phyloP scores from a whole-genome alignment of 2,329 filamentous ascomycete genomes.

The Hypoxylon rubiginosum region DNA sequence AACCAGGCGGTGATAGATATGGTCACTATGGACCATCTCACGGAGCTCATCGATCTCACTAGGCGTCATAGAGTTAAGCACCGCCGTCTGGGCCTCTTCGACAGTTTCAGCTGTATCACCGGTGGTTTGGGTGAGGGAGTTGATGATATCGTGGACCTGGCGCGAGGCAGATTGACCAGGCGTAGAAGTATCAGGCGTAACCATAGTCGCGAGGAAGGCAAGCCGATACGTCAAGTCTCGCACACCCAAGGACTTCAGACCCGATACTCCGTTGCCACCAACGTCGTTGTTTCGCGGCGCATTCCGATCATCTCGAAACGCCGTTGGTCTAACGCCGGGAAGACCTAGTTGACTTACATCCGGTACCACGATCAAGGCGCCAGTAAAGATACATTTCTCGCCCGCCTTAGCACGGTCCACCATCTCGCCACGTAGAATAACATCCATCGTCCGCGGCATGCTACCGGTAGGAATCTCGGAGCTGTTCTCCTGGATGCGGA shows the following conservation, averaged over 20 bases:
- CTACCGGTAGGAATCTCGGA: constrained; percentile 98
- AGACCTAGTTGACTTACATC: constrained; percentile 96
- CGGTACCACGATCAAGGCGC: constrained; percentile 94
- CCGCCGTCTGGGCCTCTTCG: constrained; percentile 89
- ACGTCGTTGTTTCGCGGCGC: constrained; percentile 80
- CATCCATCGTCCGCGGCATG: constrained; percentile 98
- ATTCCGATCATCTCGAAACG: constrained; percentile 84
- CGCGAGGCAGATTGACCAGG: constrained; percentile 81
- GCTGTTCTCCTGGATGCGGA: constrained; percentile 97
- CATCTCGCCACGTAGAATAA: constrained; percentile 96
- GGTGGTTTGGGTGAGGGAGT: constrained; percentile 81
- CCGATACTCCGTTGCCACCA: constrained; percentile 86
- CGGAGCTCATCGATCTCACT: constrained; percentile 93
- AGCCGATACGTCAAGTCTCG: constrained; percentile 94
- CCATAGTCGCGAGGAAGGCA: constrained; percentile 98
- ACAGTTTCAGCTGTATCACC: constrained; percentile 78
- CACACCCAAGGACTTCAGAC: constrained; percentile 92
- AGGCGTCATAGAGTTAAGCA: constrained; percentile 86
- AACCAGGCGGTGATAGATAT: constrained; percentile 93
- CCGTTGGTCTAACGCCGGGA: constrained; percentile 85
- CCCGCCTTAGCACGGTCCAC: constrained; percentile 97
- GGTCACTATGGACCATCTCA: constrained; percentile 92
- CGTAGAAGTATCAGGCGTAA: constrained; percentile 87
- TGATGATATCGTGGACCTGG: constrained; percentile 86
- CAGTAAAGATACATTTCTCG: constrained; percentile 98